These are phyloP conservation scores for Lipomyces orientalis DNA, from an alignment of 805 yeast species.

Conservation along the genomic window DNA sequence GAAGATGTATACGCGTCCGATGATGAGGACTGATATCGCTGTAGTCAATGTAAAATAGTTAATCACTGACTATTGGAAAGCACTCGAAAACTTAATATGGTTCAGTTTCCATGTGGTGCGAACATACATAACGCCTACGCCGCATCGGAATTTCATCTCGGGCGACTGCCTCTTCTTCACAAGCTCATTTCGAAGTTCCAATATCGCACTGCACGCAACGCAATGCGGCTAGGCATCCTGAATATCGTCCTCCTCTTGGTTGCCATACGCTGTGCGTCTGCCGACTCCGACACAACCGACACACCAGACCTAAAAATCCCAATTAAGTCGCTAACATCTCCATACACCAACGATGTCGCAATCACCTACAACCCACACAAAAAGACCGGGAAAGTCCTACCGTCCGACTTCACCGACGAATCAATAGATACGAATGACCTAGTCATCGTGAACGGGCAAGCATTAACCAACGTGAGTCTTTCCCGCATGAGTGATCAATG, in stretches of 20 bases:
- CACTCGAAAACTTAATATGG: not conserved
- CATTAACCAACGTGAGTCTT: constrained; percentile 20
- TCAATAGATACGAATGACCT: not conserved
- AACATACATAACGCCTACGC: not conserved
- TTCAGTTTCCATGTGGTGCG: not conserved
- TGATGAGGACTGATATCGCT: constrained; percentile 17
- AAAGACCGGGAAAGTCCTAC: constrained; percentile 9
- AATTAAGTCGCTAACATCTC: constrained; percentile 8
- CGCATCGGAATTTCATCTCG: not conserved
- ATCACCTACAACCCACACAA: constrained; percentile 11
- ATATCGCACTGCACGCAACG: not conserved
- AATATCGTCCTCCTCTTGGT: not conserved
- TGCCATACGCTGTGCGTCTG: not conserved
- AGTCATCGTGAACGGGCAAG: constrained; percentile 15
- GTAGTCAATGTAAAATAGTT: not conserved
- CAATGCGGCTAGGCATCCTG: not conserved
- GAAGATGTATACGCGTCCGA: constrained; percentile 35
- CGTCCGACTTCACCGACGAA: constrained; percentile 1
- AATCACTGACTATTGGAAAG: not conserved
- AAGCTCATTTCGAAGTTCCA: not conserved
- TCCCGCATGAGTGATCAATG: not conserved
- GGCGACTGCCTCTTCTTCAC: no score
- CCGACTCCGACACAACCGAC: not conserved
- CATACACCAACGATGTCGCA: constrained; percentile 1
- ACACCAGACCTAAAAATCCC: not conserved